Conservation (phyloP, 371 early-diverging fungal genomes). For the Mucor velutinosus region DNA sequence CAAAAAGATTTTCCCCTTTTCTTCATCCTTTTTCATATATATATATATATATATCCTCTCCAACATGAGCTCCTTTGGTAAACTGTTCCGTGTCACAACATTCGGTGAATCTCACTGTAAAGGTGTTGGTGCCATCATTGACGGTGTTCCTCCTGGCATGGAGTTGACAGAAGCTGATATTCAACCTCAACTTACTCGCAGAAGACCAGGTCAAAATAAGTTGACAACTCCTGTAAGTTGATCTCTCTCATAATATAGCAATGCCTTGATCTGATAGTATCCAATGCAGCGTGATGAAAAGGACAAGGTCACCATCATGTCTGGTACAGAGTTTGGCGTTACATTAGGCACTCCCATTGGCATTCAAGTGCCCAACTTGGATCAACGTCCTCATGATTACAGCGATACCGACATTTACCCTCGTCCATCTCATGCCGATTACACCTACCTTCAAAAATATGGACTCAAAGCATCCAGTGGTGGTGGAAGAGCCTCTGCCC, state of each 20-base stretch:
- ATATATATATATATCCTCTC: not conserved
- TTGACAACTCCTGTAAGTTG: conserved; percentile 89
- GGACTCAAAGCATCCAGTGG: conserved; percentile 94
- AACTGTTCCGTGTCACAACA: conserved; percentile 87
- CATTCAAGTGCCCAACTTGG: conserved; percentile 89
- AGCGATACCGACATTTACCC: conserved; percentile 91
- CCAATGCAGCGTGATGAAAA: conserved; percentile 27
- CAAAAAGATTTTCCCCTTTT: conserved; percentile 5
- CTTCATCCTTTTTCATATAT: conserved; percentile 10
- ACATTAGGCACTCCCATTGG: conserved; percentile 96
- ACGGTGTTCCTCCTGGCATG: conserved; percentile 95
- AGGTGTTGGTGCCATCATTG: conserved; percentile 95
- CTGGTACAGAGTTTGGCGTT: conserved; percentile 92
- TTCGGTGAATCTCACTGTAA: conserved; percentile 98
- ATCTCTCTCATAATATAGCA: not conserved
- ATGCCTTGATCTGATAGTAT: not conserved
- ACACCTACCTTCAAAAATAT: conserved; percentile 95
- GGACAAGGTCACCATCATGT: conserved; percentile 80
- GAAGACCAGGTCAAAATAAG: conserved; percentile 94
- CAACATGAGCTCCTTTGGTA: conserved; percentile 82
- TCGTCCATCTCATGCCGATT: conserved; percentile 96
- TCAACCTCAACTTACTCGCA: conserved; percentile 88
- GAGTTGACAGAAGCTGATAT: conserved; percentile 87
- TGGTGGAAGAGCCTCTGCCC: conserved; percentile 93
- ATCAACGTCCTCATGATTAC: conserved; percentile 96